Base-by-base conservation (phyloP, 2,329 filamentous ascomycete genomes). In the Fusarium verticillioides region DNA sequence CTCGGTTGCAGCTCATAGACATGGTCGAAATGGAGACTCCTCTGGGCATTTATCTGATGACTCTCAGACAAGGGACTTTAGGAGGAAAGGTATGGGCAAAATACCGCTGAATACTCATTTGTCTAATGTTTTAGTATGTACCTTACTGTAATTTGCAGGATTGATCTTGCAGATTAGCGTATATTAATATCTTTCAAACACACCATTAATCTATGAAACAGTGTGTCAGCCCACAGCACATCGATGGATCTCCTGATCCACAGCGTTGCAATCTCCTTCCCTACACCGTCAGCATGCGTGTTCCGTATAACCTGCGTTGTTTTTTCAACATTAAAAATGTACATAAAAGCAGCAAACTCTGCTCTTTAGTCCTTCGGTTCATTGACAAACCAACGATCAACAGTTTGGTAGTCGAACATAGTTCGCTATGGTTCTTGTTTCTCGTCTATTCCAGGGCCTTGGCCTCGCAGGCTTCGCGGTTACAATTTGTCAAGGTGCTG, bases 401-500 rank as follows among this genome's bases (percentile, higher is more conserved):
- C 3, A 43, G 13, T 10, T 34, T 57, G 23, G 16, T 19, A 30
- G 26, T 16, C 2, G 21, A 40, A 44, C 19, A 19, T 54, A 43
- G 32, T 21, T 39, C 30, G 46, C 16, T 10, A 73, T 73, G 71
- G 50, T 67, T n/a, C 61, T 53, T 9, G 15, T 70, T 12, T 67
- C 61, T 30, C 40, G 59, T 13, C 47, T 67, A 13, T 28, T 72
- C 4, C 57, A 57, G 36, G 56, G 69, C 47, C 3, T 73, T 42
- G 49, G 69, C 13, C 60, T 73, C 23, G 60, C 50, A 30, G 69
- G 46, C 13, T 23, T 73, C 4, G 69, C 62, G 19, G 50, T 37
- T 9, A 59, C 43, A 1, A n/a, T 28, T 15, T 66, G 60, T 19
- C 56, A 47, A 39, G 52, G 59, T n/a, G 66, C 66, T 32, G 66